A percentile compares a stretch with the other conserved stretches of the same genome.
Conservation (phyloP, 805 yeast species). For the Candida alai region DNA sequence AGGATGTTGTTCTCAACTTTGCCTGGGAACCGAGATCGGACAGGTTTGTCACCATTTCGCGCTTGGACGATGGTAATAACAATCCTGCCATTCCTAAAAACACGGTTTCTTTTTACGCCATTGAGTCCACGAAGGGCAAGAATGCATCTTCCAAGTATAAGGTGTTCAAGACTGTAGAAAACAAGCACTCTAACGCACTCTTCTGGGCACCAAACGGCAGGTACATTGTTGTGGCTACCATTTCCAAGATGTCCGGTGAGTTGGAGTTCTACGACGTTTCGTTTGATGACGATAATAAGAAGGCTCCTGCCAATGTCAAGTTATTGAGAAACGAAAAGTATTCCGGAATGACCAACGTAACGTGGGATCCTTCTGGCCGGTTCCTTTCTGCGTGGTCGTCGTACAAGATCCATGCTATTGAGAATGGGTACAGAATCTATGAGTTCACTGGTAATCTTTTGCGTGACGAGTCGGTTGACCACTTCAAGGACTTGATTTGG, state of each 20-base stretch:
- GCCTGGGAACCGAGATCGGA: conserved; percentile 96
- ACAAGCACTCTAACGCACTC: conserved; percentile 68
- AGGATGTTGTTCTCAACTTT: conserved; percentile 81
- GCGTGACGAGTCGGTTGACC: conserved; percentile 74
- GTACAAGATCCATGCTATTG: conserved; percentile 75
- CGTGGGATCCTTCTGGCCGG: conserved; percentile 97
- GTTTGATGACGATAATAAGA: conserved; percentile 65
- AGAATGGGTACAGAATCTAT: conserved; percentile 86
- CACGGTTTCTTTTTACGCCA: conserved; percentile 74
- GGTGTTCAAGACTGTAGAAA: conserved; percentile 52
- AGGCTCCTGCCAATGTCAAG: conserved; percentile 55
- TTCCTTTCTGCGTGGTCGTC: conserved; percentile 87
- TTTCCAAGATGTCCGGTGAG: conserved; percentile 51
- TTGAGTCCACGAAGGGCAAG: conserved; percentile 59
- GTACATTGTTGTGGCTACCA: conserved; percentile 57
- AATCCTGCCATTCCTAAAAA: conserved; percentile 67
- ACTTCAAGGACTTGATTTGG: conserved; percentile 89
- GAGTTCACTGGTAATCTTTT: conserved; percentile 77
- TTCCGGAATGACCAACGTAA: conserved; percentile 74
- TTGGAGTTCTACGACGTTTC: conserved; percentile 85
- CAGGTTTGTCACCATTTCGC: conserved; percentile 76
- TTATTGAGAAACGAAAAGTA: conserved; percentile 61
- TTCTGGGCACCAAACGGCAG: conserved; percentile 93
- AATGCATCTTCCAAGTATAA: conserved; percentile 50
- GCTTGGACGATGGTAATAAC: conserved; percentile 50